Base-by-base conservation (phyloP, 148 eudicot genomes). In the Vaccinium corymbosum region DNA sequence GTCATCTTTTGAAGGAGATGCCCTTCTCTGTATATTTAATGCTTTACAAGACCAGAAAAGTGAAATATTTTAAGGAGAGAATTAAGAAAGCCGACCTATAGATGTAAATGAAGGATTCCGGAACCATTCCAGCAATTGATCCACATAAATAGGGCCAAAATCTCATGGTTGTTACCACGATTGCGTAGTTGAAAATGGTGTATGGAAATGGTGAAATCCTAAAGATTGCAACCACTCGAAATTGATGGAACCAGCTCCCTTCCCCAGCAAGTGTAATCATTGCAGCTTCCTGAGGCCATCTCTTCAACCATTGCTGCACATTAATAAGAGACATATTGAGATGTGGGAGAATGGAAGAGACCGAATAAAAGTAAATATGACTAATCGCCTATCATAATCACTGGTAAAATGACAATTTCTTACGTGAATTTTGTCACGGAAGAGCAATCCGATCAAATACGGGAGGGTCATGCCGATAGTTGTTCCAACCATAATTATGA, bases 141-240 rank as follows among this genome's bases (percentile, higher is more conserved):
- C 98, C 98, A 82, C 95, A 92, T 61, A 95, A 85, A 82, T 95
- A 95, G 8, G 98, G 98, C 98, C 98, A 93, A 88, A 93, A 95
- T 86, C 87, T 89, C 95, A 95, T 90, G 73, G 85, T 93, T 14
- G 98, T 95, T 55, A 93, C 98, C 82, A 91, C 98, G 29, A 94
- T 83, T 4, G 97, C 98, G 71, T 95, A 95, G 88, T 95, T 95
- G 90, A 94, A 95, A 75, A 95, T 91, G 59, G 98, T 92, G 88
- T 95, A 95, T 4, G 98, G 98, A 87, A 95, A 95, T 74, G 98
- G 98, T 73, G 98, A 95, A 59, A 94, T 79, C 81, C 98, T 88
- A 73, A 95, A 94, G 68, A 95, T 85, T 16, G 98, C 95, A 74
- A 95, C 98, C 71, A 94, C 95, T 35, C 89, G 93, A 85, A 95